Conservation (phyloP, 768 basidiomycete species). For the Lentinula aciculospora region DNA sequence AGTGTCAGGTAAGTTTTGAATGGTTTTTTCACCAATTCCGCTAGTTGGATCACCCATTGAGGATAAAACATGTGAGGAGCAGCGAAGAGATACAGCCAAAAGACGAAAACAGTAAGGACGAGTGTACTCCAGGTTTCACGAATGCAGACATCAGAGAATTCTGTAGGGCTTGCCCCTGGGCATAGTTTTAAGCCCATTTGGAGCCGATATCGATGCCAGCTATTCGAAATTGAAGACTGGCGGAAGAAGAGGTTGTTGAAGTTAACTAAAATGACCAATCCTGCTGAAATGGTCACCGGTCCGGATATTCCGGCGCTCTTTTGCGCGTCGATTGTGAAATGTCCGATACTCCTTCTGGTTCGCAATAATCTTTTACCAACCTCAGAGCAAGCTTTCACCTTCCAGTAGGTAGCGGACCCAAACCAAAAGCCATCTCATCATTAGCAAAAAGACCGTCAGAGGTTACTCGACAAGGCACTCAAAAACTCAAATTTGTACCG, state of each 20-base stretch:
- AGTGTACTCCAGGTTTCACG: conserved; percentile 48
- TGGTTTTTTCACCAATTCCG: conserved; percentile 14
- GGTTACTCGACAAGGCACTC: conserved; percentile 67
- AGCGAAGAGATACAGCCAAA: conserved; percentile 33
- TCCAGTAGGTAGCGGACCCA: conserved; percentile 10
- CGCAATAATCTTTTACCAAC: background rate
- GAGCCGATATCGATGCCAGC: background rate
- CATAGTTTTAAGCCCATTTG: background rate
- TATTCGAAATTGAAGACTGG: no score
- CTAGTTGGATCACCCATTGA: conserved; percentile 16
- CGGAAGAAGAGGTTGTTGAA: no score
- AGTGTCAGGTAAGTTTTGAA: conserved; percentile 14
- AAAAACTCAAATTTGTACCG: conserved; percentile 78
- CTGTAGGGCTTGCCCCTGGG: conserved; percentile 11
- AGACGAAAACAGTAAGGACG: conserved; percentile 40
- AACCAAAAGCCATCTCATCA: conserved; percentile 67
- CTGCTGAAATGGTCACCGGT: background rate
- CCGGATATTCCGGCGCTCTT: background rate
- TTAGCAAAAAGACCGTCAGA: conserved; percentile 68
- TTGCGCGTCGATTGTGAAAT: background rate
- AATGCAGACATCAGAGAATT: conserved; percentile 41
- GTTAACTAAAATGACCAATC: no score
- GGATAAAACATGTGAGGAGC: conserved; percentile 14
- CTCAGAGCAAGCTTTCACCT: background rate
- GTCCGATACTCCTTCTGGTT: conserved; percentile 4